These are phyloP conservation scores for Podaxis mareebaensis DNA, from an alignment of 768 basidiomycete genomes.

Conservation along the genomic window DNA sequence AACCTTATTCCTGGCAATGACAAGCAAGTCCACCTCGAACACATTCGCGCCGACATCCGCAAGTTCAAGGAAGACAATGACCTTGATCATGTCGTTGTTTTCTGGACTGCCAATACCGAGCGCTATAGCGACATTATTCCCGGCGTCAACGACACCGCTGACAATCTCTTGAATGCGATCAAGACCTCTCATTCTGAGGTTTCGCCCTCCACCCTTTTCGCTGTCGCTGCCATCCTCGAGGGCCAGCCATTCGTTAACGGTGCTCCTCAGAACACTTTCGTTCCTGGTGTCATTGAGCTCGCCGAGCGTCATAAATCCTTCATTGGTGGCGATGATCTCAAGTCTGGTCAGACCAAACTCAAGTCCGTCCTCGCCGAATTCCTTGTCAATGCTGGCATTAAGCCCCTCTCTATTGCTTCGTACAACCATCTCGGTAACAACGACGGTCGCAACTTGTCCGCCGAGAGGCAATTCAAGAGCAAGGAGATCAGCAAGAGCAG, in stretches of 20 bases:
- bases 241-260: conserved; percentile 95
- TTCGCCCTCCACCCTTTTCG: conserved; percentile 95
- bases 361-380: conserved; percentile 98
- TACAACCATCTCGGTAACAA: conserved; percentile 99
- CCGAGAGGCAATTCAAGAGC: conserved; percentile 92
- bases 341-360: conserved; percentile 96
- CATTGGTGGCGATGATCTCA: conserved; percentile 97
- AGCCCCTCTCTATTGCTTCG: conserved; percentile 93
- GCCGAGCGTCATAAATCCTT: conserved; percentile 88
- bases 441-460: conserved; percentile 89
- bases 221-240: conserved; percentile 94
- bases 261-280: conserved; percentile 98
- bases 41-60: conserved; percentile 91
- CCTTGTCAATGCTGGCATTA: conserved; percentile 98
- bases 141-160: conserved; percentile 94
- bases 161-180: conserved; percentile 81
- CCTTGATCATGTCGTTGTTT: conserved; percentile 90
- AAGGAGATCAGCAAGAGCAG: conserved; percentile 98
- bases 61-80: conserved; percentile 82
- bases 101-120: conserved; percentile 99
- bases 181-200: conserved; percentile 88
- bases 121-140: conserved; percentile 93
- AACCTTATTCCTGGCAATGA: conserved; percentile 84
- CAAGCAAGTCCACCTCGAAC: conserved; percentile 91
- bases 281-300: conserved; percentile 90